A percentile compares a stretch with the other conserved stretches of the same genome.
These are phyloP conservation scores for Penicillium glabrum DNA, from an alignment of 2,329 filamentous ascomycete species.

Conservation along the genomic window DNA sequence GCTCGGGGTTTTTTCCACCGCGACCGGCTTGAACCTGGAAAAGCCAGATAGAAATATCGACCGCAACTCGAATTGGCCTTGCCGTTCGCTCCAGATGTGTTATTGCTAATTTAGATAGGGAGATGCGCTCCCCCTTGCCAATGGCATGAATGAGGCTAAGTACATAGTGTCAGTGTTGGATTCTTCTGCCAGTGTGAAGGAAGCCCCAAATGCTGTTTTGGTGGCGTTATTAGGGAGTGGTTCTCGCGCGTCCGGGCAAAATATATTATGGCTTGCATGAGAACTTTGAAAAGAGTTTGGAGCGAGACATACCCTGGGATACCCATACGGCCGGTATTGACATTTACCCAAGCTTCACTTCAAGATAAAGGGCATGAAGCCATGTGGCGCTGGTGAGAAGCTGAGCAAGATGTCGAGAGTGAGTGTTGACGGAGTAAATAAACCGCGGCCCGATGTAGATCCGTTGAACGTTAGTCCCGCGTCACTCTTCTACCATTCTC, in stretches of 20 bases:
- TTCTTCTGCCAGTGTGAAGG: neutral
- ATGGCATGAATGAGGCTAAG: conserved; percentile 86
- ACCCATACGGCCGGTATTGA: conserved; percentile 34
- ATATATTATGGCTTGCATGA: neutral
- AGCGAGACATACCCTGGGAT: conserved; percentile 43
- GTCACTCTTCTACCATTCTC: neutral
- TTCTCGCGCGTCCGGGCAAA: too few relatives aligned
- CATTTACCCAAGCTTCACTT: neutral
- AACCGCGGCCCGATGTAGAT: conserved; percentile 38
- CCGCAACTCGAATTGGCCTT: conserved; percentile 78
- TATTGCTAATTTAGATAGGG: conserved; percentile 78
- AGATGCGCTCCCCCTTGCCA: conserved; percentile 73
- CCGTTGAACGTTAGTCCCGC: conserved; percentile 17
- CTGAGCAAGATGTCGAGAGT: neutral
- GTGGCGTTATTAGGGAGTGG: conserved; percentile 6
- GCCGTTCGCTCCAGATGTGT: conserved; percentile 70
- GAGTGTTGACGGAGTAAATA: conserved; percentile 29
- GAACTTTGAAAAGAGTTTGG: neutral
- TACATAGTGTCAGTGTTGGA: conserved; percentile 11
- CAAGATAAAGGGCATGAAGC: neutral
- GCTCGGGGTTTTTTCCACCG: conserved; percentile 84
- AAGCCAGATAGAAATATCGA: conserved; percentile 96
- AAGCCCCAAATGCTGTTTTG: neutral
- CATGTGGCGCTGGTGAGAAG: conserved; percentile 10
- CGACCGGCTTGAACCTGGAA: conserved; percentile 86